Conservation (phyloP, 306 rosid species). For the Fagus crenata region DNA sequence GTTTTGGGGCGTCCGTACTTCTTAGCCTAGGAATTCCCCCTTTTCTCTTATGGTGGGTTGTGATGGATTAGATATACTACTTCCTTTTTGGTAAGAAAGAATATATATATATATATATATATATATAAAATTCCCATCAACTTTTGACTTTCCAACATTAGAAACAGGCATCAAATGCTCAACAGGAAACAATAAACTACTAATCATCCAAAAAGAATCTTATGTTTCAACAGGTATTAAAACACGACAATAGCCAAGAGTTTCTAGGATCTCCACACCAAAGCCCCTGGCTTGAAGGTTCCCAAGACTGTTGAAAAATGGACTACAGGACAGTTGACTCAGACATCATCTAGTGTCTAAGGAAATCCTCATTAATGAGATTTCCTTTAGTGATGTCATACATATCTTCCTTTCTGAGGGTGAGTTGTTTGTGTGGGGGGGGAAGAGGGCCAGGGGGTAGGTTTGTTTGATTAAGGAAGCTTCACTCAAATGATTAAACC, state of each 20-base stretch:
- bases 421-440: neutral
- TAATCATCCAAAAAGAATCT: neutral
- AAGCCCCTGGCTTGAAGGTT: too few relatives aligned
- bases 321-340: neutral
- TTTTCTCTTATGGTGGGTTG: neutral
- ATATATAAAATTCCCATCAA: neutral
- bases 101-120: neutral
- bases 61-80: neutral
- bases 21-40: neutral
- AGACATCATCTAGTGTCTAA: conserved; percentile 1
- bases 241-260: neutral
- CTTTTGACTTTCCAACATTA: neutral
- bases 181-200: neutral
- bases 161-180: neutral
- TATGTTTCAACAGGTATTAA: neutral
- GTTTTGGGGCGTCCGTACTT: too few relatives aligned
- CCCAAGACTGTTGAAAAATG: neutral
- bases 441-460: neutral
- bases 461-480: neutral
- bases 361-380: neutral
- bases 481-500: conserved; percentile 1
- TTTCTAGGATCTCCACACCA: too few relatives aligned
- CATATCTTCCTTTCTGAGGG: neutral
- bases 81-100: neutral
- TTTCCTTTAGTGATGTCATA: neutral